Conservation (phyloP, 768 basidiomycete genomes). For the Lenzites betulinus region DNA sequence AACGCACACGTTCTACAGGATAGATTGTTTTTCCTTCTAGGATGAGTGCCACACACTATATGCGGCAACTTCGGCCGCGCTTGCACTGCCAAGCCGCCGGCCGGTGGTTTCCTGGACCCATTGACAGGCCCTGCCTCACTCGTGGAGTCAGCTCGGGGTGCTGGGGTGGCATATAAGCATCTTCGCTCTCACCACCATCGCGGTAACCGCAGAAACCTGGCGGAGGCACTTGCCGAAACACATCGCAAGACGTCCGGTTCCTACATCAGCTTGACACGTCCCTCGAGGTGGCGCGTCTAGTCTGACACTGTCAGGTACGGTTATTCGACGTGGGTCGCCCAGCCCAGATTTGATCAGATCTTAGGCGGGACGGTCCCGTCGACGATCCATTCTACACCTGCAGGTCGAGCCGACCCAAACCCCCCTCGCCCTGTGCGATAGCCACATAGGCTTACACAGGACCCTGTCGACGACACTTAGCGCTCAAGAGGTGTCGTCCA, state of each 20-base stretch:
- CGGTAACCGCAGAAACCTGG: neutral
- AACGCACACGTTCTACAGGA: neutral
- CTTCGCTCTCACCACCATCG: too few relatives aligned
- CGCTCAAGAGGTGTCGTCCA: neutral
- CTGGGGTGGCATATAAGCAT: too few relatives aligned
- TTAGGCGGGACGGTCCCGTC: neutral
- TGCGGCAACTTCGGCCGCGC: too few relatives aligned
- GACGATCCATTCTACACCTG: neutral
- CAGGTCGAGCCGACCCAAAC: neutral
- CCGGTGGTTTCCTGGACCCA: too few relatives aligned
- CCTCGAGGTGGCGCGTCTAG: neutral
- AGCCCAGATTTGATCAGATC: neutral
- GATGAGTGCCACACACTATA: too few relatives aligned
- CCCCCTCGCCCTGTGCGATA: neutral
- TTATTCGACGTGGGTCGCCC: neutral
- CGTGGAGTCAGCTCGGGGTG: too few relatives aligned
- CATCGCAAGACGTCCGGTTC: neutral
- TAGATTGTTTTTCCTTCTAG: too few relatives aligned
- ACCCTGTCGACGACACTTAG: too few relatives aligned
- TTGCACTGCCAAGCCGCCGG: too few relatives aligned
- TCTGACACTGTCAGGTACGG: slow-evolving; percentile 1
- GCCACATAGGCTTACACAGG: neutral
- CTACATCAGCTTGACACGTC: neutral
- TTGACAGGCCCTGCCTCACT: too few relatives aligned
- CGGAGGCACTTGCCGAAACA: neutral